phyloP scores from a whole-genome alignment of 2,329 filamentous ascomycete species.

The Diaporthe sp. region DNA sequence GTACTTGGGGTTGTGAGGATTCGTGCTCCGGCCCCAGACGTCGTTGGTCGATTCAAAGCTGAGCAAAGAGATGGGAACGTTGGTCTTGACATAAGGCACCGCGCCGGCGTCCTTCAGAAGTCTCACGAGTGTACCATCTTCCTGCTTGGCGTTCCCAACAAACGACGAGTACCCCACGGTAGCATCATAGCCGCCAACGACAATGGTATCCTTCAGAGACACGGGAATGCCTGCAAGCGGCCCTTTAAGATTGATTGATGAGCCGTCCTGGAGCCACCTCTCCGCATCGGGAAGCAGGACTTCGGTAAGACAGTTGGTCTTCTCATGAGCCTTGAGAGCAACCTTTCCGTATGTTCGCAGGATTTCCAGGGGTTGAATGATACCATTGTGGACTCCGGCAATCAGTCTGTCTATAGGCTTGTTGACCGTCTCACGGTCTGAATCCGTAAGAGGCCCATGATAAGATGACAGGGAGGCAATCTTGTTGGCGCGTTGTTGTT shows the following conservation, averaged over 20 bases:
- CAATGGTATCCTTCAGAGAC: slow-evolving; percentile 84
- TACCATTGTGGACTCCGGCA: slow-evolving; percentile 78
- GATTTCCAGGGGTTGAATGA: slow-evolving; percentile 76
- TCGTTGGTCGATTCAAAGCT: slow-evolving; percentile 85
- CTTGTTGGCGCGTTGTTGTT: slow-evolving; percentile 77
- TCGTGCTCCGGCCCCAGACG: slow-evolving; percentile 85
- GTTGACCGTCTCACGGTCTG: slow-evolving; percentile 76
- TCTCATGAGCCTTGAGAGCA: slow-evolving; percentile 83
- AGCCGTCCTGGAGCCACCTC: slow-evolving; percentile 70
- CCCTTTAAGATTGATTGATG: slow-evolving; percentile 77
- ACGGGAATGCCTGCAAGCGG: slow-evolving; percentile 90
- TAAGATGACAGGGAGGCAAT: slow-evolving; percentile 78
- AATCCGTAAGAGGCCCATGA: slow-evolving; percentile 71
- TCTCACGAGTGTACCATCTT: slow-evolving; percentile 80
- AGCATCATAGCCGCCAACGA: slow-evolving; percentile 85
- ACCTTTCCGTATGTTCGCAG: slow-evolving; percentile 91
- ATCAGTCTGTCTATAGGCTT: slow-evolving; percentile 85
- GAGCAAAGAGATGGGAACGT: slow-evolving; percentile 86
- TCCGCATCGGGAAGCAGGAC: slow-evolving; percentile 85
- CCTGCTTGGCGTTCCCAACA: slow-evolving; percentile 72
- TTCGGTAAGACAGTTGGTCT: slow-evolving; percentile 92
- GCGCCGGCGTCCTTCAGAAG: slow-evolving; percentile 90
- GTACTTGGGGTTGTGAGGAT: slow-evolving; percentile 87
- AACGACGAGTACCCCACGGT: slow-evolving; percentile 84
- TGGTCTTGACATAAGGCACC: slow-evolving; percentile 93